Evolutionary conservation across 225 moss, liverwort and hornwort genomes (phyloP).

Genomic region (Asterella californica): DNA sequence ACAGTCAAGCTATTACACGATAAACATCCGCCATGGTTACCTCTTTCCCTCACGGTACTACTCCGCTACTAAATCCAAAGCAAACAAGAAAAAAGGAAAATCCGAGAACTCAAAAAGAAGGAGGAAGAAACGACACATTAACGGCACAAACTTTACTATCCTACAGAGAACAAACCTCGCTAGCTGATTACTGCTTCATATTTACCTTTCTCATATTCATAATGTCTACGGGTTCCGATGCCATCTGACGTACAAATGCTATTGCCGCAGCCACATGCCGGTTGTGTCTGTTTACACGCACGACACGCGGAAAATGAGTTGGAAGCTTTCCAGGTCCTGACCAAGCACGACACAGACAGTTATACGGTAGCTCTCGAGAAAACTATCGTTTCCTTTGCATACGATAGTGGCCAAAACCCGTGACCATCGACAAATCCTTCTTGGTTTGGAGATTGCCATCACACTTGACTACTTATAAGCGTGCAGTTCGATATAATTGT

Average conservation of each 20-base stretch:
- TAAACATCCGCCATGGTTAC: not conserved
- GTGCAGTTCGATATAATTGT: too few species aligned
- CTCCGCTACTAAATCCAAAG: too few species aligned
- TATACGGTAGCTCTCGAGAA: not conserved
- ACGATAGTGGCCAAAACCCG: not conserved
- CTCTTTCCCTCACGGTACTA: too few species aligned
- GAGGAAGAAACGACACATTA: not conserved
- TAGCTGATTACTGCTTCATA: not conserved
- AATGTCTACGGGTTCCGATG: slow-evolving; percentile 35
- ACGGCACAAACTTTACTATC: not conserved
- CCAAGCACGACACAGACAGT: not conserved
- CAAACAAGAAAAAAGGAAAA: not conserved
- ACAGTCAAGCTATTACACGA: not conserved
- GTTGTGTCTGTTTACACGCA: slow-evolving; percentile 38
- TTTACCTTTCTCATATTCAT: slow-evolving; percentile 39
- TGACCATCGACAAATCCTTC: not conserved
- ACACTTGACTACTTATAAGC: too few species aligned
- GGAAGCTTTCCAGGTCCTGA: not conserved
- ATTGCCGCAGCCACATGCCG: slow-evolving; percentile 43
- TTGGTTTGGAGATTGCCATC: not conserved
- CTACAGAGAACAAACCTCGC: not conserved
- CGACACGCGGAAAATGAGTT: not conserved
- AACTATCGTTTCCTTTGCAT: not conserved
- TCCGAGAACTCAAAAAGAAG: not conserved
- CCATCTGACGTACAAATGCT: slow-evolving; percentile 35